A percentile compares a stretch with the other conserved stretches of the same genome.
Evolutionary conservation across 2,329 filamentous ascomycete genomes (phyloP).

Genomic region (Alternaria sp.): DNA sequence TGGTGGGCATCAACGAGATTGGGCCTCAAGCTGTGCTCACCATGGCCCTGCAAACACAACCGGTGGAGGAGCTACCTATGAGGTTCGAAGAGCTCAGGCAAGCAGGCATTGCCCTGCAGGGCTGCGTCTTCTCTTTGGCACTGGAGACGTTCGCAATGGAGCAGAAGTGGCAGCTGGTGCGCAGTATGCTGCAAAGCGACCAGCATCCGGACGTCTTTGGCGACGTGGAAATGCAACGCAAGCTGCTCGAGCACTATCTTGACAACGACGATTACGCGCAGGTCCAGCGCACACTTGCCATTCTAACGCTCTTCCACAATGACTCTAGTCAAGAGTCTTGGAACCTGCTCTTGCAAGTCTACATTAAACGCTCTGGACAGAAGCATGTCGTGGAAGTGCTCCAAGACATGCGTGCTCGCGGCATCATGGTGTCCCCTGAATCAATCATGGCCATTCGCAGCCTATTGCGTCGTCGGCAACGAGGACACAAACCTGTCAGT

Average conservation of each 20-base stretch:
- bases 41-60: slow-evolving; percentile 70
- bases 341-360: slow-evolving; percentile 57
- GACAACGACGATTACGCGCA: slow-evolving; percentile 57
- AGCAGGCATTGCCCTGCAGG: slow-evolving; percentile 67
- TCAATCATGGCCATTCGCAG: slow-evolving; percentile 52
- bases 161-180: slow-evolving; percentile 60
- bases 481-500: slow-evolving; percentile 43
- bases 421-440: slow-evolving; percentile 50
- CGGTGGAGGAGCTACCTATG: slow-evolving; percentile 61
- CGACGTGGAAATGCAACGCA: slow-evolving; percentile 60
- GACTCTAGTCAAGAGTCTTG: slow-evolving; percentile 49
- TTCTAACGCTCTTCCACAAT: slow-evolving; percentile 55
- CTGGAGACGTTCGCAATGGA: slow-evolving; percentile 68
- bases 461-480: slow-evolving; percentile 49
- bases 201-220: slow-evolving; percentile 70
- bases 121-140: slow-evolving; percentile 69
- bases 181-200: slow-evolving; percentile 63
- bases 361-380: slow-evolving; percentile 38
- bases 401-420: slow-evolving; percentile 58
- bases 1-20: slow-evolving; percentile 73
- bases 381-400: slow-evolving; percentile 43
- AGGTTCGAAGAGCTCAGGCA: slow-evolving; percentile 67
- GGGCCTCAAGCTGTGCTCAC: slow-evolving; percentile 80
- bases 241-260: slow-evolving; percentile 60
- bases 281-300: slow-evolving; percentile 62